Conservation (phyloP, 768 basidiomycete species). For the Rhizopogon salebrosus region DNA sequence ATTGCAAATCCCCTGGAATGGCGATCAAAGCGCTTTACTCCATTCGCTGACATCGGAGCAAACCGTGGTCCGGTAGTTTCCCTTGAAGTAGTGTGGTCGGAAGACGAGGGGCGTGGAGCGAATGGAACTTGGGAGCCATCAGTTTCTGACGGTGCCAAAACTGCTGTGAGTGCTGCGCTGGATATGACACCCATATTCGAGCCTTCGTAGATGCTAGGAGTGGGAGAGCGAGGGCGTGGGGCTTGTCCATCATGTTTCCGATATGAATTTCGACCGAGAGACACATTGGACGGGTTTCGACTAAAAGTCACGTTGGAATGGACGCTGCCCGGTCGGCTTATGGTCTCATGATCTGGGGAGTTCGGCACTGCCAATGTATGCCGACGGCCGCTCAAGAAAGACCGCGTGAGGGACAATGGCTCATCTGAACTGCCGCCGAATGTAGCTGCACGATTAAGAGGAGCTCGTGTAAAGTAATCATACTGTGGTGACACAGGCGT, state of each 20-base stretch:
- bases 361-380: constrained; percentile 7
- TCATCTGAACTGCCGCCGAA: constrained; percentile 9
- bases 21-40: constrained; percentile 12
- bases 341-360: constrained; percentile 2
- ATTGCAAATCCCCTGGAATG: constrained; percentile 6
- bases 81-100: neutral
- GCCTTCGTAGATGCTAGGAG: constrained; percentile 8
- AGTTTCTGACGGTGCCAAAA: neutral
- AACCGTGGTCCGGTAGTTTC: constrained; percentile 7
- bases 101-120: neutral
- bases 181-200: constrained; percentile 7
- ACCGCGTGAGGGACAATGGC: neutral
- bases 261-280: constrained; percentile 10
- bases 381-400: constrained; percentile 3
- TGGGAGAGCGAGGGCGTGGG: constrained; percentile 10
- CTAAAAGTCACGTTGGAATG: constrained; percentile 8
- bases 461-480: neutral
- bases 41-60: constrained; percentile 12
- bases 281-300: constrained; percentile 6
- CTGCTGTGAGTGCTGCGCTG: constrained; percentile 4
- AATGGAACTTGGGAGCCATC: neutral
- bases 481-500: constrained; percentile 1
- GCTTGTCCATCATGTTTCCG: constrained; percentile 12
- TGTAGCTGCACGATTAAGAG: constrained; percentile 6
- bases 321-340: constrained; percentile 3